These are phyloP conservation scores for Hippophae rhamnoides DNA, from an alignment of 306 rosid genomes.

Conservation along the genomic window DNA sequence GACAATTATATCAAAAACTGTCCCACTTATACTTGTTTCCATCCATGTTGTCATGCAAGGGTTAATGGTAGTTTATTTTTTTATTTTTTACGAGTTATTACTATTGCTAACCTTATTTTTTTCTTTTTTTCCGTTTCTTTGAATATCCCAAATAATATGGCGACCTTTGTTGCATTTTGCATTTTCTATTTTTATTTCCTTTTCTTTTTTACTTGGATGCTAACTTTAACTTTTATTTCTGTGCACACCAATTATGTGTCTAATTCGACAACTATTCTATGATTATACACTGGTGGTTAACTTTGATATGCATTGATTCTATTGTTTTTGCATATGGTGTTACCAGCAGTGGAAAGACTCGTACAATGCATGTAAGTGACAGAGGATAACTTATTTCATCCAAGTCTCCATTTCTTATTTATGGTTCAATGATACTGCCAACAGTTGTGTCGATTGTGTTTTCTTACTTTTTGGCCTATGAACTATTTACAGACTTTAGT, in stretches of 20 bases:
- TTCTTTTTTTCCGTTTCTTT: too few relatives aligned
- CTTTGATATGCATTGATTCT: conserved; percentile 17
- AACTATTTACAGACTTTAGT: too few relatives aligned
- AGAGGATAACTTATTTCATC: conserved; percentile 4
- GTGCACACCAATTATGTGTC: too few relatives aligned
- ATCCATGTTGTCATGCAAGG: neutral
- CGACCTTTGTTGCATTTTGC: too few relatives aligned
- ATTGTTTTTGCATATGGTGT: conserved; percentile 83
- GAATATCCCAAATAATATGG: too few relatives aligned
- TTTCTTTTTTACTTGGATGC: neutral
- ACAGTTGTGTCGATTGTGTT: neutral
- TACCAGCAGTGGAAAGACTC: conserved; percentile 91
- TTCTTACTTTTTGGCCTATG: too few relatives aligned
- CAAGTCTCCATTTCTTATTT: neutral
- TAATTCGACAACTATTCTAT: neutral
- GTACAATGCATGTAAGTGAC: conserved; percentile 80
- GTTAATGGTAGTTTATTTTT: conserved; percentile 25
- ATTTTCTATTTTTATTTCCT: too few relatives aligned
- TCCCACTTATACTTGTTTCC: too few relatives aligned
- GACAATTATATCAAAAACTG: too few relatives aligned
- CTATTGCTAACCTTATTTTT: too few relatives aligned
- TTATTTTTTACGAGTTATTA: too few relatives aligned
- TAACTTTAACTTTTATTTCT: neutral
- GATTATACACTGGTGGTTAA: conserved; percentile 1
- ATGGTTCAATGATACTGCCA: neutral